phyloP scores from a whole-genome alignment of 495 filamentous ascomycete genomes.

The Aspergillus bridgeri region DNA sequence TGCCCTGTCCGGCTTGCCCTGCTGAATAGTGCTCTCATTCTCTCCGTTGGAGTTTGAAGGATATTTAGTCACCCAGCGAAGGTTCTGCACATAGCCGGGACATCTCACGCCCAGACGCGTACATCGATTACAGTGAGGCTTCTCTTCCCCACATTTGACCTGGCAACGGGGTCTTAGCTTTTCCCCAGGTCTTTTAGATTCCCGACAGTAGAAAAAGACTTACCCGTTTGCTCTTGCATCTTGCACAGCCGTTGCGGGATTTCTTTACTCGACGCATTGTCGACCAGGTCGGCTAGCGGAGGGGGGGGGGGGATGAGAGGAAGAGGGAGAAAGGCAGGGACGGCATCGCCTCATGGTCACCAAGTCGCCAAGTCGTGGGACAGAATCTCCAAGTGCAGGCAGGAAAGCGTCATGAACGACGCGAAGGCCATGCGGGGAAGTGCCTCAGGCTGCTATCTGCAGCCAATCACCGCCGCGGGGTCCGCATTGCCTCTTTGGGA shows the following conservation, averaged over 20 bases:
- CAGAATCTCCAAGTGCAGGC: no score
- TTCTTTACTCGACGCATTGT: slow-evolving; percentile 47
- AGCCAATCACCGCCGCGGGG: neutral
- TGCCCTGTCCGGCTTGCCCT: neutral
- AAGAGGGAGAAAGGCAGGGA: neutral
- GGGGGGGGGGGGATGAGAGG: neutral
- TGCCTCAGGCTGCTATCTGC: slow-evolving; percentile 1
- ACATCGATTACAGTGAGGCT: slow-evolving; percentile 51
- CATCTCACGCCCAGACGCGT: slow-evolving; percentile 46
- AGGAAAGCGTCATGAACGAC: neutral
- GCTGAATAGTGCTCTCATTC: slow-evolving; percentile 21
- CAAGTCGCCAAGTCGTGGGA: no score
- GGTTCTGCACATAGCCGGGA: slow-evolving; percentile 51
- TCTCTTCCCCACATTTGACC: slow-evolving; percentile 57
- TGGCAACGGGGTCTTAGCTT: slow-evolving; percentile 12
- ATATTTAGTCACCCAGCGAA: slow-evolving; percentile 56
- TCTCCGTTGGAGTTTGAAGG: slow-evolving; percentile 14
- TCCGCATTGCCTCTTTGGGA: neutral
- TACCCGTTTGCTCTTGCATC: slow-evolving; percentile 53
- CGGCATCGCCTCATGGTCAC: neutral
- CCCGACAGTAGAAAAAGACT: slow-evolving; percentile 8
- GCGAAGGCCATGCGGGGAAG: neutral
- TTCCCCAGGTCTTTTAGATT: neutral
- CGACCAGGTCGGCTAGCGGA: slow-evolving; percentile 5
- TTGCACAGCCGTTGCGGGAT: slow-evolving; percentile 43